Percentiles rank a stretch among this genome's conserved stretches.
These are phyloP conservation scores for Starmerella kuoi DNA, from an alignment of 805 yeast genomes.

Conservation along the genomic window DNA sequence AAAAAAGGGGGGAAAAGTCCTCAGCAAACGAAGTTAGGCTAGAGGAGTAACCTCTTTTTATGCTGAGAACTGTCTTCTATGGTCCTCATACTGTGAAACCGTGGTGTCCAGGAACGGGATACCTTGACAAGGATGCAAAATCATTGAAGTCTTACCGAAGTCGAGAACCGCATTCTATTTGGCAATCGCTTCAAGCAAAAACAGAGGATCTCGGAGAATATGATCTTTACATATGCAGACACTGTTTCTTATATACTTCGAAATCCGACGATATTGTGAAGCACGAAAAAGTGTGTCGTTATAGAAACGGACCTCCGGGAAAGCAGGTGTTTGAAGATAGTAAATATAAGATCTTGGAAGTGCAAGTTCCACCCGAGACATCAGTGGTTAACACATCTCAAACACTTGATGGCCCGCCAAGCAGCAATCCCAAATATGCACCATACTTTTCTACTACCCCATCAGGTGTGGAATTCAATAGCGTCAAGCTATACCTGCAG, in stretches of 20 bases:
- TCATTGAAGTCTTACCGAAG: constrained; percentile 22
- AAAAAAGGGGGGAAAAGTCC: no score
- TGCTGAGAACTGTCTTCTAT: constrained; percentile 51
- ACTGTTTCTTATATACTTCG: constrained; percentile 72
- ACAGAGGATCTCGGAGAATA: constrained; percentile 31
- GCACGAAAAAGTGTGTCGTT: constrained; percentile 35
- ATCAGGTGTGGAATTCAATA: constrained; percentile 21
- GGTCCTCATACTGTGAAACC: constrained; percentile 62
- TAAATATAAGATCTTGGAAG: constrained; percentile 44
- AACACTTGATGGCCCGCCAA: neutral
- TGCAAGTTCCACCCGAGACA: constrained; percentile 39
- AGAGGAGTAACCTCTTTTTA: no score
- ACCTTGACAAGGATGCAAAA: constrained; percentile 38
- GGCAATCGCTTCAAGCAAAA: constrained; percentile 28
- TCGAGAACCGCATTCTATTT: constrained; percentile 20
- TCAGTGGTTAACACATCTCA: neutral
- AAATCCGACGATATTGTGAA: constrained; percentile 32
- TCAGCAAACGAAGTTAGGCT: no score
- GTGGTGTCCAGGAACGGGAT: constrained; percentile 82
- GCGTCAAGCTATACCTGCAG: constrained; percentile 52
- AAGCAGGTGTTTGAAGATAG: constrained; percentile 53
- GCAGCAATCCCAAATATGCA: neutral
- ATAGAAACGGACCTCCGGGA: constrained; percentile 41
- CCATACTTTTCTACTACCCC: neutral
- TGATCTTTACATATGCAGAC: constrained; percentile 55